Evolutionary conservation across 805 yeast genomes (phyloP).

Genomic region (Starmerella powellii): DNA sequence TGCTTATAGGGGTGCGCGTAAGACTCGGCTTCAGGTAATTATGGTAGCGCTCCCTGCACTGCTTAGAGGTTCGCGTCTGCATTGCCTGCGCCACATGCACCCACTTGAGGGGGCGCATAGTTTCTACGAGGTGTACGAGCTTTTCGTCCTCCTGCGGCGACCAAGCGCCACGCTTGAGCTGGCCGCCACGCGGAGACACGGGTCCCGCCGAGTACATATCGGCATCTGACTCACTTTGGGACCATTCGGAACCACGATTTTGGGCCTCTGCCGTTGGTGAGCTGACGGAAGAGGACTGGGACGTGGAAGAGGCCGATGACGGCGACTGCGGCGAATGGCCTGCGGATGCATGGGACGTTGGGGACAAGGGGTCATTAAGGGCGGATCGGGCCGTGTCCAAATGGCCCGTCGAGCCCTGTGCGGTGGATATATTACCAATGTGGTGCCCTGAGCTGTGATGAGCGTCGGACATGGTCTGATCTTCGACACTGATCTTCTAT

Average conservation of each 20-base stretch:
- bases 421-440: too few species aligned
- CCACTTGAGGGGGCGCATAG: slow-evolving; percentile 79
- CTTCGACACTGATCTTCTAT: too few species aligned
- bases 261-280: not conserved
- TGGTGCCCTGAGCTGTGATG: too few species aligned
- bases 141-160: slow-evolving; percentile 70
- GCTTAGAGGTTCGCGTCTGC: slow-evolving; percentile 75
- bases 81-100: slow-evolving; percentile 66
- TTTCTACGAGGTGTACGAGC: slow-evolving; percentile 53
- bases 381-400: not conserved
- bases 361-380: not conserved
- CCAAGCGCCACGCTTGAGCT: slow-evolving; percentile 66
- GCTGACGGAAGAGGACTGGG: not conserved
- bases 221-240: slow-evolving; percentile 1
- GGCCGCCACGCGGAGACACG: slow-evolving; percentile 1
- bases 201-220: not conserved
- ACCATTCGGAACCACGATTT: not conserved
- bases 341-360: not conserved
- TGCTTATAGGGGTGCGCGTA: slow-evolving; percentile 69
- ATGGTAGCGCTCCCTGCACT: slow-evolving; percentile 82
- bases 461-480: too few species aligned
- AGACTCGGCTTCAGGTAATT: slow-evolving; percentile 79
- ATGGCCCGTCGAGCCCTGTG: not conserved
- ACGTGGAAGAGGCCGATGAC: not conserved
- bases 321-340: too few species aligned